Base-by-base conservation (phyloP, 1,139 yeast genomes). In the Hyphopichia wangnamkhiaoensis region DNA sequence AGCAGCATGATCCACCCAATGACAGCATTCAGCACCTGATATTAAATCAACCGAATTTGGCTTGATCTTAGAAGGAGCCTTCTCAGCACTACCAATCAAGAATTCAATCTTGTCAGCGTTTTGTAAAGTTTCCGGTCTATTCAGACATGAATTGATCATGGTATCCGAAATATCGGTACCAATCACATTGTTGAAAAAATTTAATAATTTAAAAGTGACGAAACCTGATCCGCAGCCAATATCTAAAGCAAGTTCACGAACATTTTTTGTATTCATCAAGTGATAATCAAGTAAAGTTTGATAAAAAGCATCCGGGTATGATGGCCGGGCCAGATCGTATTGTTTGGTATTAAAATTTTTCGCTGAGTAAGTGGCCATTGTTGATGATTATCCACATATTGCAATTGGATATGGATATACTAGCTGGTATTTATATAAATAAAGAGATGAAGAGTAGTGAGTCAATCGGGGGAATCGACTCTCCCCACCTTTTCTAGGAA, bases 181-280 rank as follows among this genome's bases (percentile, higher is more conserved):
- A 17, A 78, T 56, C 1, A 82, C 80, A n/a, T 61, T 54, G 10
- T 65, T 55, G 39, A 76, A 76, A 43, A 71, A 62, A 1, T 68
- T 48, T 1, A 72, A 54, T 41, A 86, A 56, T 34, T 80, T 78
- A 44, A 74, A 67, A 0, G 94, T 75, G 1, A 85, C 93, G 46
- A 82, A 82, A 1, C 96, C 96, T 0, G 96, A 84, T 1, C 96
- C 96, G 55, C 90, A 82, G 0, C 96, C 96, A 14, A 86, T 65
- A 59, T 89, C 96, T 6, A 87, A 57, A 1, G 79, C 78, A 25
- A 65, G 43, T 1, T 61, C 47, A 10, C n/a, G n/a, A n/a, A n/a
- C n/a, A 2, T 43, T 38, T 2, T 45, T 41, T 13, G 33, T 19
- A 14, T 39, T 38, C 14, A n/a, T 26, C 14, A 15, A n/a, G 46